Conservation (phyloP, 2,329 filamentous ascomycete species). For the Sporothrix schenckii region DNA sequence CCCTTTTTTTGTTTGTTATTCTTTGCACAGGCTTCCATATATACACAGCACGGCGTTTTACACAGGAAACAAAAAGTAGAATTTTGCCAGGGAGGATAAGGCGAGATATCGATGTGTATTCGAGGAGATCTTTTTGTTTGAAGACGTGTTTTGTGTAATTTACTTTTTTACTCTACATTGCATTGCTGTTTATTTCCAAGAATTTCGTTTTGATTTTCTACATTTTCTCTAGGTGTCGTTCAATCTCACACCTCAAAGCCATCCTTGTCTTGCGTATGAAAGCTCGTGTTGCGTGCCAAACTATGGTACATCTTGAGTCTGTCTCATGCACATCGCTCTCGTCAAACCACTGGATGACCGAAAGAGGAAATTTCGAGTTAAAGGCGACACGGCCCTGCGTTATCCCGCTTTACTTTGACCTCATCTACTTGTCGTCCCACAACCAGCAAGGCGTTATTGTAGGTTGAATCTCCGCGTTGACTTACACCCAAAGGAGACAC, state of each 20-base stretch:
- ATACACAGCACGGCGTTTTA: slow-evolving; percentile 31
- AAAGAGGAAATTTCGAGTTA: slow-evolving; percentile 2
- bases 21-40: neutral
- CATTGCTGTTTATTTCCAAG: neutral
- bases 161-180: neutral
- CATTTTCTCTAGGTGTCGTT: neutral
- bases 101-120: neutral
- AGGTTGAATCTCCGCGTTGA: slow-evolving; percentile 4
- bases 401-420: neutral
- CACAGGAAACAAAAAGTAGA: slow-evolving; percentile 24
- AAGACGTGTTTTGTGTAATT: neutral
- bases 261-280: neutral
- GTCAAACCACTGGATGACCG: neutral
- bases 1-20: neutral
- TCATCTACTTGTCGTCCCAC: neutral
- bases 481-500: slow-evolving; percentile 16
- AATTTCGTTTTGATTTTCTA: neutral
- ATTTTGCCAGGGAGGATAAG: neutral
- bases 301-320: neutral
- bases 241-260: neutral
- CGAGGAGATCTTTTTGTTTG: neutral
- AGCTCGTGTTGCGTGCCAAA: too few relatives aligned
- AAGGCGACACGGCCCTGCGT: neutral
- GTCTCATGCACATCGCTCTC: neutral
- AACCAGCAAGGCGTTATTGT: neutral